Evolutionary conservation across 1,139 yeast genomes (phyloP).

Genomic region (Nadsonia commutata): DNA sequence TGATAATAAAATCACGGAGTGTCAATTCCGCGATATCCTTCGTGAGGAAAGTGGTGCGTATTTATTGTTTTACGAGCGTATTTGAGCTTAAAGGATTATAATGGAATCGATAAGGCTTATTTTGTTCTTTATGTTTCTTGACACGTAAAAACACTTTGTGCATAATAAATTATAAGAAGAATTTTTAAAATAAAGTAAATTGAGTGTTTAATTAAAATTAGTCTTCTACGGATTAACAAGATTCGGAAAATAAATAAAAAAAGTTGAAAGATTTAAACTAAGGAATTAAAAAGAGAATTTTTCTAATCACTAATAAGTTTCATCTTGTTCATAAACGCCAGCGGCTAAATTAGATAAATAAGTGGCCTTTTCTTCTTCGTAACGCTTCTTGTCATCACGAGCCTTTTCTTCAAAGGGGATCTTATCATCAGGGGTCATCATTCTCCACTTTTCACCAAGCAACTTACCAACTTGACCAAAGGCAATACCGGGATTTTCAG

Average conservation of each 20-base stretch:
- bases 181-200: too few relatives aligned
- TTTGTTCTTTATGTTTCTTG: too few relatives aligned
- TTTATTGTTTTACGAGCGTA: conserved; percentile 59
- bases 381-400: conserved; percentile 91
- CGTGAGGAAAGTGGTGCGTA: conserved; percentile 63
- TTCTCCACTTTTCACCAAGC: conserved; percentile 95
- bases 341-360: conserved; percentile 28
- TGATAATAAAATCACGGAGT: conserved; percentile 58
- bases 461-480: conserved; percentile 45
- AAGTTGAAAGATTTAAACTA: too few relatives aligned
- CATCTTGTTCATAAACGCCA: too few relatives aligned
- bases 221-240: too few relatives aligned
- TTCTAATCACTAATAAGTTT: too few relatives aligned
- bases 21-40: conserved; percentile 42
- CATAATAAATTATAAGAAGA: too few relatives aligned
- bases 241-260: too few relatives aligned
- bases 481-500: conserved; percentile 87
- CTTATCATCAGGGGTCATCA: conserved; percentile 66
- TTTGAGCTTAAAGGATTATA: neutral
- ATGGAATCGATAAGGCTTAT: too few relatives aligned
- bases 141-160: too few relatives aligned
- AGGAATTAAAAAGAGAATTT: too few relatives aligned
- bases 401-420: conserved; percentile 86
- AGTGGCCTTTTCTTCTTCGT: conserved; percentile 89
- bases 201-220: too few relatives aligned